Percentiles rank a stretch among this genome's conserved stretches.
phyloP scores from a whole-genome alignment of 345 rosid genomes.

The Eucalyptus sideroxylon region DNA sequence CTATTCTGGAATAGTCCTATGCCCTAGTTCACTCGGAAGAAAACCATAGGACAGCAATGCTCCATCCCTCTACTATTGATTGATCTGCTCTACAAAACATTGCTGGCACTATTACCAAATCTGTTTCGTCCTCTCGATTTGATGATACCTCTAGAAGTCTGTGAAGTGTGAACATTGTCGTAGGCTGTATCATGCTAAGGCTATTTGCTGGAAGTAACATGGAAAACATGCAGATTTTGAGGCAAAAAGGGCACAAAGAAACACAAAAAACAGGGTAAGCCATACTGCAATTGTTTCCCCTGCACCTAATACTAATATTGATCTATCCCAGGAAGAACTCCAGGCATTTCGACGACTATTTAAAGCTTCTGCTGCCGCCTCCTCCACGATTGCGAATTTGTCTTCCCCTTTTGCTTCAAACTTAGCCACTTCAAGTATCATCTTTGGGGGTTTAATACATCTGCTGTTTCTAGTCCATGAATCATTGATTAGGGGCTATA shows the following conservation, averaged over 20 bases:
- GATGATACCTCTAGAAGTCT: neutral
- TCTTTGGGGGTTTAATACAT: neutral
- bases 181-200: neutral
- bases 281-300: neutral
- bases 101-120: neutral
- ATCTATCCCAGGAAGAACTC: neutral
- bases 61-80: neutral
- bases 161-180: neutral
- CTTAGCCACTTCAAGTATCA: neutral
- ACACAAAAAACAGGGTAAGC: neutral
- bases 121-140: neutral
- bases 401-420: neutral
- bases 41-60: neutral
- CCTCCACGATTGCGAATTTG: neutral
- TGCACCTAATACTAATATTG: neutral
- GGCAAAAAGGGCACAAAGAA: neutral
- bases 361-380: neutral
- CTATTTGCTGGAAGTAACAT: neutral
- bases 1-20: neutral
- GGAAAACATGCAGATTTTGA: neutral
- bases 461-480: neutral
- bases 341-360: neutral
- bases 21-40: neutral
- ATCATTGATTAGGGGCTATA: neutral
- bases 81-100: neutral